A percentile compares a stretch with the other conserved stretches of the same genome.
These are phyloP conservation scores for Cryptosporidium meleagridis DNA, from an alignment of 169 alveolate species.

Conservation along the genomic window DNA sequence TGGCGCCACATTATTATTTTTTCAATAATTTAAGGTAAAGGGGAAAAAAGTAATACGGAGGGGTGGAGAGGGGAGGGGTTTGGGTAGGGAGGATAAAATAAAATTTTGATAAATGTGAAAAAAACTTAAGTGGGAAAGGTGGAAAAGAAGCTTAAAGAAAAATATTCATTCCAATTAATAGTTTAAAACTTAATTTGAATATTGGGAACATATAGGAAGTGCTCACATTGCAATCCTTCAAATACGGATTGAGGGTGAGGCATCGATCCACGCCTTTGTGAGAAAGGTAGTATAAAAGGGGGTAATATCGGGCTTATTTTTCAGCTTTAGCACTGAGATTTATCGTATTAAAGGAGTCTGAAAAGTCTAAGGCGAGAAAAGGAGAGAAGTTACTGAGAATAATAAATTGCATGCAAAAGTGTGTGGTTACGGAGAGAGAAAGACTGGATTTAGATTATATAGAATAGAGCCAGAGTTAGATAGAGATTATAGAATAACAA, in stretches of 20 bases:
- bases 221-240: neutral
- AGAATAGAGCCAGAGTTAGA: neutral
- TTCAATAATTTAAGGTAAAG: neutral
- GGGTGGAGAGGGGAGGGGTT: slow-evolving; percentile 6
- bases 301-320: neutral
- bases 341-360: neutral
- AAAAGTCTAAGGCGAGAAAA: neutral
- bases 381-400: neutral
- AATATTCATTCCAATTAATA: too few species aligned
- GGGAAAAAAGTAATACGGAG: neutral
- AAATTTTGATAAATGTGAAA: slow-evolving; percentile 1
- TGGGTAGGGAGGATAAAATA: neutral
- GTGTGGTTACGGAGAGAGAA: neutral
- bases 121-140: neutral
- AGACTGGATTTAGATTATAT: neutral
- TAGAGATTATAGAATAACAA: neutral
- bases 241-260: neutral
- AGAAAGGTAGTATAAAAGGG: neutral
- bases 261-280: neutral
- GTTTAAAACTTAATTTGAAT: neutral
- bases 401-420: neutral
- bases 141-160: neutral
- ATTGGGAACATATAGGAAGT: neutral
- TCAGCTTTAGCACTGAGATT: neutral
- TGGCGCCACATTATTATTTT: neutral